Evolutionary conservation across 768 basidiomycete species (phyloP), one percentile per base, ranked within the genome.

Genomic region (Tylopilus vinaceipallidus): DNA sequence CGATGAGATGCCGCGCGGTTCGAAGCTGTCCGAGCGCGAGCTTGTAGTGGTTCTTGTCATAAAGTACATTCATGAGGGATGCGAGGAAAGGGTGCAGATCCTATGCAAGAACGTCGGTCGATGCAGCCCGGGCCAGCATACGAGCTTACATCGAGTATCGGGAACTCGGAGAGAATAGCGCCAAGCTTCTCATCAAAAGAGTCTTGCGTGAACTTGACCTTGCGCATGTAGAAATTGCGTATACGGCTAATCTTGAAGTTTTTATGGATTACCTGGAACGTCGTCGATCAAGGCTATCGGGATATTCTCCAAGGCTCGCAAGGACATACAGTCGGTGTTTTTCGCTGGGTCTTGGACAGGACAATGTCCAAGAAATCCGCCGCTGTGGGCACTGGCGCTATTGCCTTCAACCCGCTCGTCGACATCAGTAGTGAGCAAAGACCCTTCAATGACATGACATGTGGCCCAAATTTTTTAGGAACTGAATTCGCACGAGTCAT

Each of bases 41-140:
- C 73, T 98, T 98, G 82, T 98, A 98, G 67, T 99, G 95, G 66
- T 98, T 98, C 75, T 98, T 98, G 80, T 99, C 97, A 71, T 99
- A 99, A 35, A 99, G 81, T 14, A 99, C 97, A 71, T 99, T 99
- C 81, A 99, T 84, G 16, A 99, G 77, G 2, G 94, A 95, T 2
- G 92, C 81, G 16, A 98, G 76, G 77, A 98, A 99, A 2, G 97
- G 97, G 68, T 99, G 97, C 10, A 99, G 78, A 66, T 98, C 95
- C 78, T 83, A 62, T 4, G 35, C 49, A 44, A 47, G 33, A 19
- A 45, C 10, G 30, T 54, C 47, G 34, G 52, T 53, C 42, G 35
- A 29, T 16, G 30, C 13, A 35, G 42, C n/a, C 41, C 23, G 35
- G 35, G 34, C 32, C 16, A 34, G 13, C 7, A 17, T 19, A 6